Conservation (phyloP, 768 basidiomycete species). For the Dictyophora rubrovolvata region DNA sequence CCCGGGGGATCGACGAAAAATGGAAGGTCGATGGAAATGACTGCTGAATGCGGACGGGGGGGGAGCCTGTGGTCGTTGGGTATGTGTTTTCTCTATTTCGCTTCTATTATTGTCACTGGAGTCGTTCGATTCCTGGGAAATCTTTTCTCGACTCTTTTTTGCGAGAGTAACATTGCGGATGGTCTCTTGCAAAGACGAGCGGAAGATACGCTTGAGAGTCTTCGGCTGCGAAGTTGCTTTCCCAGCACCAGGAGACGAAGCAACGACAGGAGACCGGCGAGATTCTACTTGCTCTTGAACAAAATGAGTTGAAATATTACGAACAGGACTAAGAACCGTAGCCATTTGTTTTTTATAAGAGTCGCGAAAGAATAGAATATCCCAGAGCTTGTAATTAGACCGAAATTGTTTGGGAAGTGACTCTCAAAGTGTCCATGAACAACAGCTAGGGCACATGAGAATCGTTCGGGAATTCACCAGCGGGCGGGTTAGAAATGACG, state of each 20-base stretch:
- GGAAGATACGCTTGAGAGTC: constrained; percentile 2
- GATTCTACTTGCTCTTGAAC: background rate
- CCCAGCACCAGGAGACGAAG: background rate
- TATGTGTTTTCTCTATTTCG: background rate
- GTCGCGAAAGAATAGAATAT: background rate
- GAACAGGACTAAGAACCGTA: background rate
- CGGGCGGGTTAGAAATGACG: background rate
- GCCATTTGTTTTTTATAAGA: background rate
- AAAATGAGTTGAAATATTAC: background rate
- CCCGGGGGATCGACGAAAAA: constrained; percentile 3
- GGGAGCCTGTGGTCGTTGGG: background rate
- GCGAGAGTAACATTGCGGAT: background rate
- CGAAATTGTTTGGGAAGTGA: background rate
- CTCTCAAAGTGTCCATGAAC: background rate
- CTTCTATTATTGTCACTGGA: background rate
- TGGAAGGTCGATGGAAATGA: background rate
- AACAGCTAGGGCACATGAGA: background rate
- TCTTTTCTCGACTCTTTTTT: background rate
- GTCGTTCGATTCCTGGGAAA: background rate
- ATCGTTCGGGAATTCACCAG: background rate
- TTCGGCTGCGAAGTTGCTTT: background rate
- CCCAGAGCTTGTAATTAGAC: background rate
- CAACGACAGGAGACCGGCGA: background rate
- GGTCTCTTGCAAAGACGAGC: constrained; percentile 7
- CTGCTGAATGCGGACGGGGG: constrained; percentile 4